Evolutionary conservation across 2,329 filamentous ascomycete species (phyloP), one percentile per base, ranked within the genome.

Genomic region (Colletotrichum orbiculare): DNA sequence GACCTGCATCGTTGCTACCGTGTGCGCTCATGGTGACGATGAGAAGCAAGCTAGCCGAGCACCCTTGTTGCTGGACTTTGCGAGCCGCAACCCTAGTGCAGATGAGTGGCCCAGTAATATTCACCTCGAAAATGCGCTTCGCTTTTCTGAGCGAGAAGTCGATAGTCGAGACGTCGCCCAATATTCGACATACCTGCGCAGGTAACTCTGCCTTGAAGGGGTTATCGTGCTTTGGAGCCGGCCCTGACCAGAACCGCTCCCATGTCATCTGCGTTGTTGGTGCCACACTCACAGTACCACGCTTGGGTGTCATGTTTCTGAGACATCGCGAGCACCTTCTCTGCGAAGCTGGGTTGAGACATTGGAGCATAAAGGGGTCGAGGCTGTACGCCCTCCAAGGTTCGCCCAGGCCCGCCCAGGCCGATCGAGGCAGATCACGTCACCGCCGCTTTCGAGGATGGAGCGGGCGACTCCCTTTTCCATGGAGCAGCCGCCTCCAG

Each of bases 11-110:
- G 46, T 48, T 48, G 3, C 8, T 82, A 71, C 82, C 78, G 9
- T 80, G 70, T 0, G 81, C 83, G 62, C 80, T 82, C 81, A 85
- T 85, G 66, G 79, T 82, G 0, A 82, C 83, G 2, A 85, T 73
- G 10, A 85, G 73, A 6, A 83, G 73, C 57, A 85, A 83, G 3
- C 79, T 82, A 12, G 81, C 83, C 7, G 75, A 76, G 17, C 75
- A 75, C 62, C 78, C 33, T 2, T 13, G 25, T 33, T 41, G 43
- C 66, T 81, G 79, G 77, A 85, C 83, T 68, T 83, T 78, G 48
- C 76, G 76, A 2, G 82, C 83, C 6, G 77, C 80, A 3, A 80
- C 78, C 25, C 80, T 79, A 5, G 83, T 82, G 0, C 78, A 76
- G 64, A 81, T 77, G 70, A 84, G 83, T 2, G 81, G 80, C 9